Evolutionary conservation across 208 protist genomes (phyloP).

Genomic region (Strigomonas culicis): DNA sequence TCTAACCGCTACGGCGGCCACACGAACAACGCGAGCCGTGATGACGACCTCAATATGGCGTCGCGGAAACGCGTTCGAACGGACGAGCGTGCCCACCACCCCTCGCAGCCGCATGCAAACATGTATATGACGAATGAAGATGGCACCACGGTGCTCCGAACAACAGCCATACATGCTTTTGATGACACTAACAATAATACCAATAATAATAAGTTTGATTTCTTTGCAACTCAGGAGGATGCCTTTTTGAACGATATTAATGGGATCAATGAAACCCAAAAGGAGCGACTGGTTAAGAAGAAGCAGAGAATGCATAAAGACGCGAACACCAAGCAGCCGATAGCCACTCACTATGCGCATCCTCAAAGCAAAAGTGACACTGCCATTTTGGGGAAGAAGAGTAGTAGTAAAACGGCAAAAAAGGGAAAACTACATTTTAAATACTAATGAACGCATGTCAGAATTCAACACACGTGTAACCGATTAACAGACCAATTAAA

Average conservation of each 20-base stretch:
- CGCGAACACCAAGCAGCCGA: too few relatives aligned
- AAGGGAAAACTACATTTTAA: constrained; percentile 25
- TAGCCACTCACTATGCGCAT: too few relatives aligned
- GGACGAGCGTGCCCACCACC: neutral
- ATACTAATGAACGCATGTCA: constrained; percentile 1
- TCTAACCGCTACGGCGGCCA: neutral
- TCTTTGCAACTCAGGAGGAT: constrained; percentile 58
- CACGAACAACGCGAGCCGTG: neutral
- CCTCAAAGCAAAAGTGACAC: constrained; percentile 17
- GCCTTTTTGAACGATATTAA: constrained; percentile 75
- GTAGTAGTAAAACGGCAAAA: constrained; percentile 6
- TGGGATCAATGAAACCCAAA: constrained; percentile 53
- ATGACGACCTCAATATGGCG: too few relatives aligned
- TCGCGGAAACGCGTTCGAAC: neutral
- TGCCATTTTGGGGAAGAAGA: neutral
- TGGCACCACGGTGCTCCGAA: neutral
- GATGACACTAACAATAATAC: neutral
- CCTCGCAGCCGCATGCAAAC: too few relatives aligned
- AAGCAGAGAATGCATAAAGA: too few relatives aligned
- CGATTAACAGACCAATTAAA: neutral
- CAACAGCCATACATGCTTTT: neutral
- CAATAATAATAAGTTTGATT: constrained; percentile 45
- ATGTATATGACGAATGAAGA: neutral
- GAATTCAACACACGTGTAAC: neutral
- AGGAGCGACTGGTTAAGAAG: constrained; percentile 15